These are phyloP conservation scores for Colletotrichum chrysophilum DNA, from an alignment of 2,329 filamentous ascomycete genomes.

Conservation along the genomic window DNA sequence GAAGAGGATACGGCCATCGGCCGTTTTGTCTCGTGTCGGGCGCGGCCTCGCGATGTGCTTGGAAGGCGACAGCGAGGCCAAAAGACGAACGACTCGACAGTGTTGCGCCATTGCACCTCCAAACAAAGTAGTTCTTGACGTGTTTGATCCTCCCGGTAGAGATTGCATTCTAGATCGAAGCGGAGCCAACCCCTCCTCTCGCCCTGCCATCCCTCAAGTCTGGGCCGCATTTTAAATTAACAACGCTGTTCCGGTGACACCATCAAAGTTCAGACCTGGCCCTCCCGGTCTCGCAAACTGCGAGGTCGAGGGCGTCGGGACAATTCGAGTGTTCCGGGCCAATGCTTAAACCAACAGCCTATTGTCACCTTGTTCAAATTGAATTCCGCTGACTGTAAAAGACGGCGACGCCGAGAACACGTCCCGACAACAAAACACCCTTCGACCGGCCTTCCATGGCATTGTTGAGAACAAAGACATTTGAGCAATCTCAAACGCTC, in stretches of 20 bases:
- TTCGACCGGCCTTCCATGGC: background rate
- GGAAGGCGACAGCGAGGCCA: background rate
- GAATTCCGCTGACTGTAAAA: background rate
- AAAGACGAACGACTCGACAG: no score
- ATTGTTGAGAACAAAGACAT: background rate
- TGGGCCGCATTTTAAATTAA: conserved; percentile 3
- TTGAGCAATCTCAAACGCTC: background rate
- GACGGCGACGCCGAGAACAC: background rate
- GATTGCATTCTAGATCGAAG: background rate
- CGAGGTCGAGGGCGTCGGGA: background rate
- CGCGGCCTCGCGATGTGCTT: background rate
- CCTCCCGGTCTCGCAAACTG: background rate
- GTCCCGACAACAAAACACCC: background rate
- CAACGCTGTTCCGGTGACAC: background rate
- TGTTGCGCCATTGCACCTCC: background rate
- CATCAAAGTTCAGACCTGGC: background rate
- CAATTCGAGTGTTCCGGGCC: background rate
- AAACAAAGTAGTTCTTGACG: background rate
- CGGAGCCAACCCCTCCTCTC: background rate
- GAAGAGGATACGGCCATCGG: background rate
- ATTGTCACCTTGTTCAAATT: background rate
- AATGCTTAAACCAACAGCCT: background rate
- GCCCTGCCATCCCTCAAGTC: background rate
- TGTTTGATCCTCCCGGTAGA: conserved; percentile 11
- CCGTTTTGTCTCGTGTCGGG: background rate